Conservation (phyloP, 768 basidiomycete genomes). For the Amanita brunnescens region DNA sequence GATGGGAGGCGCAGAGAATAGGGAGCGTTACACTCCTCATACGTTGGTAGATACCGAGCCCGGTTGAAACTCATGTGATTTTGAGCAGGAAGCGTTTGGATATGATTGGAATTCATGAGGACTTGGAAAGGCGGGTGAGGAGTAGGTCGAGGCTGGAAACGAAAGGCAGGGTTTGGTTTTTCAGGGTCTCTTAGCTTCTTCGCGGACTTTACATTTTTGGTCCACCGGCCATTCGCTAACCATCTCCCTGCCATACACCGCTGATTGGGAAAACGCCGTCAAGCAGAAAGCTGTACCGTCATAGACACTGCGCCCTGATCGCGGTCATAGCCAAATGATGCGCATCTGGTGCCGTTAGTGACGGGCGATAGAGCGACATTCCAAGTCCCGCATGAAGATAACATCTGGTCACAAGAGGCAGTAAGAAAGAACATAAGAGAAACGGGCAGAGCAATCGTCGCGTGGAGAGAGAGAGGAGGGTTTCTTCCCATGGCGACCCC, state of each 20-base stretch:
- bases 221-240: not conserved
- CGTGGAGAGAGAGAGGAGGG: too few relatives aligned
- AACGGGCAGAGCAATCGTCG: too few relatives aligned
- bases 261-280: not conserved
- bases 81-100: not conserved
- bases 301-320: not conserved
- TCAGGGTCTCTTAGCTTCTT: not conserved
- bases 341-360: too few relatives aligned
- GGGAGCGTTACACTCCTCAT: not conserved
- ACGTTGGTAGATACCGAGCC: not conserved
- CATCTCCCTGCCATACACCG: not conserved
- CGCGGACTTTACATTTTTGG: not conserved
- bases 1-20: not conserved
- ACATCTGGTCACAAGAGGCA: too few relatives aligned
- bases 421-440: too few relatives aligned
- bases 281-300: not conserved
- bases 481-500: too few relatives aligned
- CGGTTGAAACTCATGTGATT: not conserved
- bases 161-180: not conserved
- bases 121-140: not conserved
- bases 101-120: not conserved
- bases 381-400: too few relatives aligned
- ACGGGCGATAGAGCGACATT: too few relatives aligned
- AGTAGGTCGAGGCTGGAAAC: not conserved
- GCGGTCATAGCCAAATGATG: not conserved